Base-by-base conservation (phyloP, 1,284 basidiomycete genomes). In the Tylopilus sp. region DNA sequence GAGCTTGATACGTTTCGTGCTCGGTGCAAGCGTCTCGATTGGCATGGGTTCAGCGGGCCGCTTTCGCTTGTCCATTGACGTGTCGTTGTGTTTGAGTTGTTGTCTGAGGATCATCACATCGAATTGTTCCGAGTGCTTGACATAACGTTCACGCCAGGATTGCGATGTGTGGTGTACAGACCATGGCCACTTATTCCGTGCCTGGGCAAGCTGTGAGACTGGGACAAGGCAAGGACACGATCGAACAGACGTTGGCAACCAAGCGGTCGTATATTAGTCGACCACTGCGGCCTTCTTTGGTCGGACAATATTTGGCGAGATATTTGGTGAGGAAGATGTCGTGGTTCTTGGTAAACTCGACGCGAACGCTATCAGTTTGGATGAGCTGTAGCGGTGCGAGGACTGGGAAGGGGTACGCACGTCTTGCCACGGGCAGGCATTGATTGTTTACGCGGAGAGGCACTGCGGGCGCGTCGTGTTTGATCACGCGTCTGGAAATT, bases 71-170 rank as follows among this genome's bases (percentile, higher is more conserved):
- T 18, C 25, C 9, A 1, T 21, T 2, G 18, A 2, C 12, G 26
- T 15, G 7, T 7, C 2, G 3, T 21, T 4, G 1, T 54, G 40
- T 35, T 54, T 65, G 23, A 26, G 6, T 15, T 66, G 66, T 23
- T 61, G 55, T 11, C 49, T 59, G 33, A 40, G 52, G 33, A 84
- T 80, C 15, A 31, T 39, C 9, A 3, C 18, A 55, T 85, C 74
- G 41, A 81, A 80, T 0, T 46, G 33, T 0, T 51, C 56, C 33
- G 65, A 26, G 39, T 80, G 66, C 49, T 71, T 77, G 38, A 57
- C 58, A 53, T 82, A 83, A 21, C 71, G 74, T 38, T 77, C 69
- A 10, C 78, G 71, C 81, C 81, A 83, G 4, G 76, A 78, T 13
- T 72, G 67, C 75, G 72, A 77, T 0, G 78, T 25, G 56, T 82